Base-by-base conservation (phyloP, 2,329 filamentous ascomycete species). In the Fusarium luffae region DNA sequence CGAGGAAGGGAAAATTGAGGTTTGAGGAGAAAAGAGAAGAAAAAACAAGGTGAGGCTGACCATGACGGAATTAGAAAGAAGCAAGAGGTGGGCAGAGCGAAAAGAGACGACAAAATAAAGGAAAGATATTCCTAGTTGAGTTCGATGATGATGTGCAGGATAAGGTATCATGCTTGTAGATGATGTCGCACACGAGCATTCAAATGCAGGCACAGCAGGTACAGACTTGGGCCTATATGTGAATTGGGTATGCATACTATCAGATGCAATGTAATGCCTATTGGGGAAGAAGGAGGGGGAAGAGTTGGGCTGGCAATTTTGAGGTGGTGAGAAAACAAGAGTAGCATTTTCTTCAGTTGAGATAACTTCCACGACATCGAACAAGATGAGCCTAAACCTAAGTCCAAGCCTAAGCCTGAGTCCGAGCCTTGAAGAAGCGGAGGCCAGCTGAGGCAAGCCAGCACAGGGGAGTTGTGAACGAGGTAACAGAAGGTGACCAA, bases 21-120 rank as follows among this genome's bases (percentile, higher is more conserved):
- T 59, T 64, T 68, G 57, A 69, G 59, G 61, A 59, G 63, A 72
- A 14, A 68, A 70, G 56, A 70, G 56, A 57, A 50, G 43, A 54
- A 62, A 68, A 68, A 70, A 54, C 49, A 75, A 74, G 58, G 63
- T 74, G 71, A 75, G 71, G 73, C 69, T 69, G 59, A 60, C 70
- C 41, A 50, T 59, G 56, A 65, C 61, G 55, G 40, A 66, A 55
- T 48, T 47, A 51, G 51, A 43, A 52, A 42, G 63, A 68, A 69
- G 34, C 52, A 50, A 52, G 43, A 59, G 23, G 47, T 23, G 49
- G 43, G 10, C 5, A 48, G 56, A 49, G 59, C n/a, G 66, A 71
- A 27, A 71, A 71, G 68, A 71, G 63, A 71, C 19, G 54, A 70
- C 48, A 58, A 70, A 40, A 44, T 19, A 30, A 44, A 32, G 23